These are phyloP conservation scores for Cornus controversa DNA, from an alignment of 148 eudicot species.

Conservation along the genomic window DNA sequence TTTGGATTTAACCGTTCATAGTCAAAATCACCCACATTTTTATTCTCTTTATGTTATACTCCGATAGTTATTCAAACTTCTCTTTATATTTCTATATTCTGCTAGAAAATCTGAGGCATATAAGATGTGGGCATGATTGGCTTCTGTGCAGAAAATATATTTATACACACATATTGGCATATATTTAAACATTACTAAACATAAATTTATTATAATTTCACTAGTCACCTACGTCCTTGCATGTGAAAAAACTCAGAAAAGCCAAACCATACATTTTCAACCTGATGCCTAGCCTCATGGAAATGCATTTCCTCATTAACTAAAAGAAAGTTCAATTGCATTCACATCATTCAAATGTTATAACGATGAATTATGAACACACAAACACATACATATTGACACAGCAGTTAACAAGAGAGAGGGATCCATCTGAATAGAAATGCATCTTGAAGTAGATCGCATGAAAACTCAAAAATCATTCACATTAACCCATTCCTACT, in stretches of 20 bases:
- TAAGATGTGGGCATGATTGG: neutral
- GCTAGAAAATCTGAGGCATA: neutral
- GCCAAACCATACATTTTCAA: neutral
- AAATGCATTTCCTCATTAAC: conserved; percentile 12
- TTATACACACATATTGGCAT: no score
- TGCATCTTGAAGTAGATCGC: neutral
- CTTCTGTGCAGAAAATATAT: neutral
- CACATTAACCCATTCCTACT: conserved; percentile 1
- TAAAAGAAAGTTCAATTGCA: neutral
- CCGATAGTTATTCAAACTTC: neutral
- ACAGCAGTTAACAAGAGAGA: no score
- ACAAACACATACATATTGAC: neutral
- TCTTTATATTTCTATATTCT: neutral
- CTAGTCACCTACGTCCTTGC: neutral
- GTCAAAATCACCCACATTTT: no score
- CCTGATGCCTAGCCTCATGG: neutral
- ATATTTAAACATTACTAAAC: no score
- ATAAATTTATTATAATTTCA: neutral
- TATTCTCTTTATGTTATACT: no score
- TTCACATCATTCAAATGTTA: neutral
- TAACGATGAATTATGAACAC: neutral
- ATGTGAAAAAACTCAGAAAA: neutral
- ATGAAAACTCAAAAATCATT: neutral
- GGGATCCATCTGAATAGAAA: no score
- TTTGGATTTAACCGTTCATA: no score